Evolutionary conservation across 1,139 yeast genomes (phyloP).

Genomic region (Taphrina wiesneri): DNA sequence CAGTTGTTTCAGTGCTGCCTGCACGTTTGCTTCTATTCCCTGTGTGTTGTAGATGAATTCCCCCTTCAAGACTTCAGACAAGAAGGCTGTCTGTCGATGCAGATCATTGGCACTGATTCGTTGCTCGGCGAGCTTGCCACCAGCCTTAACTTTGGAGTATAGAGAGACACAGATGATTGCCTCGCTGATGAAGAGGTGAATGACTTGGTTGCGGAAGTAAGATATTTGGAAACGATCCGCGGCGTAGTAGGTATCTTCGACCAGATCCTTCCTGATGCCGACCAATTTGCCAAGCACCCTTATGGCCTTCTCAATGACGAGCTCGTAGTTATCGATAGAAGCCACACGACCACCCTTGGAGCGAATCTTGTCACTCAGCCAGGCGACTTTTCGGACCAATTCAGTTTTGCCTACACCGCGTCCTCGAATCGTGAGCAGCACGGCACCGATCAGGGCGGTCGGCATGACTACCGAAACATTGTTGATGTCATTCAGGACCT

Average conservation of each 20-base stretch:
- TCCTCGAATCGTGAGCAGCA: constrained; percentile 48
- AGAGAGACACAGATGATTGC: constrained; percentile 49
- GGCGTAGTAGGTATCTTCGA: constrained; percentile 49
- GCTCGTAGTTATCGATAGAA: constrained; percentile 46
- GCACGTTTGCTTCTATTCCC: constrained; percentile 47
- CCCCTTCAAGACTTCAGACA: constrained; percentile 48
- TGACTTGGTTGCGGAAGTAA: constrained; percentile 51
- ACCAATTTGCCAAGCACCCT: constrained; percentile 50
- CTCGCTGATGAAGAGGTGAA: constrained; percentile 50
- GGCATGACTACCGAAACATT: constrained; percentile 51
- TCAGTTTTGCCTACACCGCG: constrained; percentile 48
- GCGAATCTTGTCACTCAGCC: constrained; percentile 47
- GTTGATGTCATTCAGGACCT: constrained; percentile 49
- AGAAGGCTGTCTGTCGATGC: constrained; percentile 44
- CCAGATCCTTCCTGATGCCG: constrained; percentile 44
- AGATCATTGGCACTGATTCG: constrained; percentile 41
- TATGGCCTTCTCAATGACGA: constrained; percentile 48
- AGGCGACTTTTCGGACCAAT: constrained; percentile 46
- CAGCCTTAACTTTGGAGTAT: constrained; percentile 43
- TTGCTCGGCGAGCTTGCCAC: constrained; percentile 41
- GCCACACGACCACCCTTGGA: constrained; percentile 48
- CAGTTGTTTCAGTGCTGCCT: constrained; percentile 44
- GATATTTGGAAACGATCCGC: constrained; percentile 50
- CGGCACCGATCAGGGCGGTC: constrained; percentile 50
- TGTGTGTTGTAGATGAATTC: constrained; percentile 50